Conservation (phyloP, 352 stramenopile genomes). For the Pythium biforme region DNA sequence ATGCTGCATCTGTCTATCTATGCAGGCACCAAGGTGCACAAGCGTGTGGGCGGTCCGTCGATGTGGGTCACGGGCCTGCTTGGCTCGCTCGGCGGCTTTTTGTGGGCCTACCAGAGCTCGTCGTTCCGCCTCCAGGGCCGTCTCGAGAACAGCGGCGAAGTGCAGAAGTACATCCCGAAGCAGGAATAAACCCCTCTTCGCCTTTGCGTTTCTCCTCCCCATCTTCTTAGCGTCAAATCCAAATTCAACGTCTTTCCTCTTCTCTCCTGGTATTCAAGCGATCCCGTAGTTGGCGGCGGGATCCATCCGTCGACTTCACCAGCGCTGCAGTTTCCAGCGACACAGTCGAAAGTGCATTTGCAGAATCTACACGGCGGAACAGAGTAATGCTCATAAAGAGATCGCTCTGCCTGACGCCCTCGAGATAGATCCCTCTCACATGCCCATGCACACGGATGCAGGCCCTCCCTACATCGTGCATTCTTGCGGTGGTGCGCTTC, state of each 20-base stretch:
- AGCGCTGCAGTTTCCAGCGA: too few relatives aligned
- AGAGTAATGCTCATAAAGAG: too few relatives aligned
- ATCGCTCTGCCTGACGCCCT: too few relatives aligned
- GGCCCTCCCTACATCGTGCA: too few relatives aligned
- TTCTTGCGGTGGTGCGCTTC: slow-evolving; percentile 15
- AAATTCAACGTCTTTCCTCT: neutral
- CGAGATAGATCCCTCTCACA: too few relatives aligned
- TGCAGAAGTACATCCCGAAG: slow-evolving; percentile 60
- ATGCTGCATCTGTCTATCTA: neutral
- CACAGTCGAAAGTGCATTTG: too few relatives aligned
- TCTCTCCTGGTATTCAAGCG: too few relatives aligned
- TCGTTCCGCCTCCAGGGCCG: slow-evolving; percentile 78
- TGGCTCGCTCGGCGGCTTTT: slow-evolving; percentile 69
- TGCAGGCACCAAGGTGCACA: slow-evolving; percentile 60
- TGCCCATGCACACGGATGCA: too few relatives aligned
- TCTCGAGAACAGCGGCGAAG: slow-evolving; percentile 55
- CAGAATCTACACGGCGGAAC: too few relatives aligned
- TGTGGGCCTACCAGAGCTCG: slow-evolving; percentile 84
- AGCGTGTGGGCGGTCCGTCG: slow-evolving; percentile 56
- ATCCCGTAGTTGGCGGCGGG: too few relatives aligned
- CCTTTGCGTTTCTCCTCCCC: slow-evolving; percentile 3
- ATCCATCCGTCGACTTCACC: too few relatives aligned
- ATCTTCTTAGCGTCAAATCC: neutral
- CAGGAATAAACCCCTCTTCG: slow-evolving; percentile 22
- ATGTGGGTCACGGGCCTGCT: slow-evolving; percentile 77